Percentiles rank a stretch among this genome's conserved stretches.
phyloP scores from a whole-genome alignment of 257 asterid species.

The Ehretia macrophylla region DNA sequence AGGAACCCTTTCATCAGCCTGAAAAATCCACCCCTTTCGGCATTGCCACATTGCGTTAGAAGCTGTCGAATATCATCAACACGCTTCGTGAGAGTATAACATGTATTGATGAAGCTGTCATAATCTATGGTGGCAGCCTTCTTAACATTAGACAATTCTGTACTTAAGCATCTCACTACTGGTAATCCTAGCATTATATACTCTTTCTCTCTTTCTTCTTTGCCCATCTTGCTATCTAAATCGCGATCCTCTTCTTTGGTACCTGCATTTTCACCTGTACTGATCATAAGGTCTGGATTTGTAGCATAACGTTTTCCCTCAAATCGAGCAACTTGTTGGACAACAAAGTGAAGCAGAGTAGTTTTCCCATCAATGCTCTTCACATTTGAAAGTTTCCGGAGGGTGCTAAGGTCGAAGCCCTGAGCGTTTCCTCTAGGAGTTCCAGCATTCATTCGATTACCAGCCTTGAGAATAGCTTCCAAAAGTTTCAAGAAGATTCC shows the following conservation, averaged over 20 bases:
- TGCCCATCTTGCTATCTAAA: slow-evolving; percentile 12
- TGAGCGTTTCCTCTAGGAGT: slow-evolving; percentile 76
- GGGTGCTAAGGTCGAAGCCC: slow-evolving; percentile 67
- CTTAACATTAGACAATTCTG: slow-evolving; percentile 50
- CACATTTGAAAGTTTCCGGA: slow-evolving; percentile 54
- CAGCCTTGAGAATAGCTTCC: slow-evolving; percentile 87
- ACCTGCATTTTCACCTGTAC: not conserved
- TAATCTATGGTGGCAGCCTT: slow-evolving; percentile 58
- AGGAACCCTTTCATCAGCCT: slow-evolving; percentile 59
- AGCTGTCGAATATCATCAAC: slow-evolving; percentile 40
- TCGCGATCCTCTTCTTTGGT: slow-evolving; percentile 4
- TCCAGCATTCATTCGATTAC: slow-evolving; percentile 81
- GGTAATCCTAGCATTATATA: slow-evolving; percentile 52
- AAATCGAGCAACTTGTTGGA: slow-evolving; percentile 66
- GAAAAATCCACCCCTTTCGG: slow-evolving; percentile 39
- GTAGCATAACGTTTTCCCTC: slow-evolving; percentile 53
- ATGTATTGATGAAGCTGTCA: slow-evolving; percentile 36
- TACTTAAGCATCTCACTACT: slow-evolving; percentile 31
- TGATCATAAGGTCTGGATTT: slow-evolving; percentile 10
- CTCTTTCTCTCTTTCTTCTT: slow-evolving; percentile 36
- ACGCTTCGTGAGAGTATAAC: slow-evolving; percentile 32
- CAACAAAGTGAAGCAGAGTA: slow-evolving; percentile 74
- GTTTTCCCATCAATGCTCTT: slow-evolving; percentile 75
- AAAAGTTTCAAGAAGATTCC: slow-evolving; percentile 67
- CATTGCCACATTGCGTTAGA: slow-evolving; percentile 28